Evolutionary conservation across 1,284 basidiomycete genomes (phyloP).

Genomic region (Microbotryum scabiosae): DNA sequence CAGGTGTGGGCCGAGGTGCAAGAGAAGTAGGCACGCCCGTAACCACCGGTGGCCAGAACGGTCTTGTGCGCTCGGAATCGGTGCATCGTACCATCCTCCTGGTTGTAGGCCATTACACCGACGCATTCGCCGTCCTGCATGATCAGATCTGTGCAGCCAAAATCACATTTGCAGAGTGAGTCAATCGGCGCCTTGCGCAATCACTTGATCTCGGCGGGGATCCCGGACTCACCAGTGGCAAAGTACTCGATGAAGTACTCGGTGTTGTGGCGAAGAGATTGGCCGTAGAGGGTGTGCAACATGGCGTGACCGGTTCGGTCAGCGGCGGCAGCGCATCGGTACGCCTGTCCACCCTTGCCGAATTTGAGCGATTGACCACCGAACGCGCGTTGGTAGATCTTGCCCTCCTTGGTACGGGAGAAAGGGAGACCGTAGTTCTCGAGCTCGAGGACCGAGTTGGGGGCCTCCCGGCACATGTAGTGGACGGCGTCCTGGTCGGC

Average conservation of each 20-base stretch:
- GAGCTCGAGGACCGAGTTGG: slow-evolving; percentile 51
- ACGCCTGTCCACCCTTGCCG: slow-evolving; percentile 98
- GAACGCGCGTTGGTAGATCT: slow-evolving; percentile 99
- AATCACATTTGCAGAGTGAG: slow-evolving; percentile 6
- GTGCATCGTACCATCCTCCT: slow-evolving; percentile 98
- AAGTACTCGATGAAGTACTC: slow-evolving; percentile 99
- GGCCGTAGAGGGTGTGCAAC: slow-evolving; percentile 88
- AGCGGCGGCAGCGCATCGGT: slow-evolving; percentile 96
- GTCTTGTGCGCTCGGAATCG: slow-evolving; percentile 98
- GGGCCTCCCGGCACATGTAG: slow-evolving; percentile 32
- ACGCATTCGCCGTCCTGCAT: slow-evolving; percentile 99
- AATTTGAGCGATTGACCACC: slow-evolving; percentile 96
- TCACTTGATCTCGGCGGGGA: not conserved
- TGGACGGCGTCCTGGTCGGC: slow-evolving; percentile 76
- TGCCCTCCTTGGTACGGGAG: slow-evolving; percentile 96
- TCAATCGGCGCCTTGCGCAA: too few relatives aligned
- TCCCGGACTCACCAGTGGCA: slow-evolving; percentile 46
- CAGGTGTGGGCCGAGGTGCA: slow-evolving; percentile 99
- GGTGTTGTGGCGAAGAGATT: slow-evolving; percentile 97
- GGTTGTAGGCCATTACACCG: slow-evolving; percentile 96
- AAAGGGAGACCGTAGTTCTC: slow-evolving; percentile 99
- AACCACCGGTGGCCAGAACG: slow-evolving; percentile 95
- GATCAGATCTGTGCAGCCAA: slow-evolving; percentile 60
- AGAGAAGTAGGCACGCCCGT: slow-evolving; percentile 97
- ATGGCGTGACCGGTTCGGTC: slow-evolving; percentile 98